These are phyloP conservation scores for Brassica carinata DNA, from an alignment of 345 rosid species.

Conservation along the genomic window DNA sequence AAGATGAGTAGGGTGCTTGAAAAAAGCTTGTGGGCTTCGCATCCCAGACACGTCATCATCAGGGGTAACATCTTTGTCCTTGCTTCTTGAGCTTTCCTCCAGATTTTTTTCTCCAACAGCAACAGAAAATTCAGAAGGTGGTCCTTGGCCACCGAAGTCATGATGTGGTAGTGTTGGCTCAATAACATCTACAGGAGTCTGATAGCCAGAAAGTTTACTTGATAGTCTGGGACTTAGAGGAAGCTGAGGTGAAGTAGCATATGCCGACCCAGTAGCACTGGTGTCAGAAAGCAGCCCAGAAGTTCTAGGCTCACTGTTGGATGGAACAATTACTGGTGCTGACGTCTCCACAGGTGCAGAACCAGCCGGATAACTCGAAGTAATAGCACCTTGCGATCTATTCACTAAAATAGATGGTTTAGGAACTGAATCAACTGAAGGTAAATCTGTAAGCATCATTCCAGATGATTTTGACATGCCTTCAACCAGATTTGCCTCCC, in stretches of 20 bases:
- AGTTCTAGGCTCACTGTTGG: slow-evolving; percentile 47
- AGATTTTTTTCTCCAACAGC: slow-evolving; percentile 43
- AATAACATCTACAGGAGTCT: slow-evolving; percentile 40
- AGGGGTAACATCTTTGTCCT: slow-evolving; percentile 49
- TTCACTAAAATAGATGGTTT: slow-evolving; percentile 40
- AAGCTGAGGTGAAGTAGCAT: slow-evolving; percentile 51
- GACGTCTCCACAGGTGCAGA: slow-evolving; percentile 44
- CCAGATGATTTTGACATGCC: slow-evolving; percentile 49
- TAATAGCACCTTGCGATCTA: slow-evolving; percentile 39
- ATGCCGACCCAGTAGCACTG: slow-evolving; percentile 51
- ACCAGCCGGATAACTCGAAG: slow-evolving; percentile 39
- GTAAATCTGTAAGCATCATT: slow-evolving; percentile 44
- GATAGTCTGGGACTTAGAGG: slow-evolving; percentile 65
- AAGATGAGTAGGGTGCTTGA: slow-evolving; percentile 80
- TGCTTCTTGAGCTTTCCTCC: slow-evolving; percentile 49
- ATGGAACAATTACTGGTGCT: slow-evolving; percentile 36
- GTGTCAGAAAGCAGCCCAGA: slow-evolving; percentile 45
- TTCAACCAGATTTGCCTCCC: slow-evolving; percentile 46
- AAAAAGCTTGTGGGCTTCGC: slow-evolving; percentile 49
- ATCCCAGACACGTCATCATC: slow-evolving; percentile 53
- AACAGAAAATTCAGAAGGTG: slow-evolving; percentile 50
- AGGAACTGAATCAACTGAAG: slow-evolving; percentile 44
- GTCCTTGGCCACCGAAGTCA: slow-evolving; percentile 53
- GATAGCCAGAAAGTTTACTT: slow-evolving; percentile 53
- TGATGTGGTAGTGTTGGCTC: slow-evolving; percentile 45